Base-by-base conservation (phyloP, 345 rosid species). In the Angophora floribunda region DNA sequence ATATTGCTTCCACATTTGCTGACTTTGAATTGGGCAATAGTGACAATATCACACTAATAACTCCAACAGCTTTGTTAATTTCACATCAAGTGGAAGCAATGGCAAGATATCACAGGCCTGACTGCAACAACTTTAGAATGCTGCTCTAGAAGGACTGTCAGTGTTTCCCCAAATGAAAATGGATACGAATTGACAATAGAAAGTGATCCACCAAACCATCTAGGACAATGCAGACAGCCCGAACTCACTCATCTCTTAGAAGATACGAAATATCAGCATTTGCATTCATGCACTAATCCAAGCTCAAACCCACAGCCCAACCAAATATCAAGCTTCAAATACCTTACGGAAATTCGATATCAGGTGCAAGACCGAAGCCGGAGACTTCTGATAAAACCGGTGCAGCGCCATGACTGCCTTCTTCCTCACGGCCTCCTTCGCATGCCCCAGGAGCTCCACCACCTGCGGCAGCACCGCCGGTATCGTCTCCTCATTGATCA, bases 341-440 rank as follows among this genome's bases (percentile, higher is more conserved):
- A 94, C 97, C 98, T 97, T 97, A 86, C 99, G 95, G 89, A 98
- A 98, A 92, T 96, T 97, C 75, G 99, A 94, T 63, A 95, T 50
- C 80, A 98, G 95, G 91, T 98, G 99, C 6, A 96, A 93, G 41
- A 98, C 99, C 1, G 99, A 95, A 65, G 98, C 94, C 2, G 99
- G 98, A 52, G 99, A 98, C 92, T 97, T 98, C 47, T 93, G 96
- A 86, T 95, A 93, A 86, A 97, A 98, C 75, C 99, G 93, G 90
- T 98, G 99, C 84, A 98, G 93, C 84, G 99, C 99, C 99, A 97
- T 98, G n/a, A 98, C 91, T 2, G 99, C 99, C 93, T 98, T 98
- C 95, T 95, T 98, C 93, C 99, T 90, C 26, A 98, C 99, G 86
- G 99, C 95, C 90, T 98, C 99, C 93, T 98, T 98, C 1, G 92